Base-by-base conservation (phyloP, 306 rosid genomes). In the Vachellia collinsii region DNA sequence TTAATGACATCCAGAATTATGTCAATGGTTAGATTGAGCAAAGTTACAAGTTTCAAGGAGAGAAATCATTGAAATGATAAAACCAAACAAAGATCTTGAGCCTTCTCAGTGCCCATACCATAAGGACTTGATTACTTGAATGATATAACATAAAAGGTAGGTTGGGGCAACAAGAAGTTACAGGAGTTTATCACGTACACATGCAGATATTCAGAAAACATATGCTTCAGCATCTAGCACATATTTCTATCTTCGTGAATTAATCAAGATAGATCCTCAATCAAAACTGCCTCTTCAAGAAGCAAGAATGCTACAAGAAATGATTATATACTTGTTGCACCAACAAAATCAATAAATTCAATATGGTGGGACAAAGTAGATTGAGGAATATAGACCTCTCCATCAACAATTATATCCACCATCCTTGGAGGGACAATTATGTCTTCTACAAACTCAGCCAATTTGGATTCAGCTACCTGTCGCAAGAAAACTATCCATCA, bases 361-460 rank as follows among this genome's bases (percentile, higher is more conserved):
- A 76, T 43, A 74, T 72, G 66, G 59, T 36, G 36, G 77, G 56
- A 58, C 65, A 66, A 20, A 80, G 34, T 37, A 46, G 37, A 59
- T 73, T 25, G 48, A 82, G 43, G 62, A 69, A 74, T 44, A n/a
- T 59, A 76, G 86, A 94, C 99, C 98, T 95, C 98, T 85, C 96
- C 97, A 77, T 95, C 98, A 64, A 90, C 91, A 77, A 93, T 87
- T 77, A 95, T 78, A 86, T 95, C 97, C 64, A 95, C 93, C 97
- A 95, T 95, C 83, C 96, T 93, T 80, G 99, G 99, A 82, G 99
- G 98, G 76, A 95, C 90, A 58, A 95, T 91, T 75, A 95, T 90
- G 87, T 95, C 99, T 89, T 93, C 99, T 5, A 95, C 99, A 86
- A 95, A 95, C 78, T 90, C 93, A 25, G 99, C 97, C 90, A 95